These are phyloP conservation scores for Lupinus albus DNA, from an alignment of 306 rosid genomes.

Conservation along the genomic window DNA sequence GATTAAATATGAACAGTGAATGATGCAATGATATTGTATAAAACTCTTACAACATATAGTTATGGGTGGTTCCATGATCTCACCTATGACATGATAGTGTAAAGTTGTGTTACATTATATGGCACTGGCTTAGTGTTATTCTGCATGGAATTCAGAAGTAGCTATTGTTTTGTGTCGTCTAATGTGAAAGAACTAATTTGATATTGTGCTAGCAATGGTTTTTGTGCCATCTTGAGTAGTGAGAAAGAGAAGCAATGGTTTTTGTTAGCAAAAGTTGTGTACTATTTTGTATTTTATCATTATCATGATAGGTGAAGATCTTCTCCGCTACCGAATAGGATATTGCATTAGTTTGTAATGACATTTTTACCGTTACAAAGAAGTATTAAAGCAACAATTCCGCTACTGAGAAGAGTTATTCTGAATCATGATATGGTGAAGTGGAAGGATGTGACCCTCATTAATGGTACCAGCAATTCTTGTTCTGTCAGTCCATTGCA, in stretches of 20 bases:
- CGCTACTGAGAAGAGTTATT: no score
- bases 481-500: not conserved
- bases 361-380: no score
- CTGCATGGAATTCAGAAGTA: constrained; percentile 14
- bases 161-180: not conserved
- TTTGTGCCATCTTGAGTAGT: not conserved
- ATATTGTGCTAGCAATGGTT: not conserved
- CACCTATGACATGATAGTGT: not conserved
- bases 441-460: not conserved
- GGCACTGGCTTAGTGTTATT: not conserved
- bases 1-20: no score
- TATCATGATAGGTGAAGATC: no score
- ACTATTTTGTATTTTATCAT: not conserved
- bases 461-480: not conserved
- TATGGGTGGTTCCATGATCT: constrained; percentile 26
- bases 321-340: no score
- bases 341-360: no score
- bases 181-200: not conserved
- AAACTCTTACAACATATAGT: not conserved
- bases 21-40: no score
- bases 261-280: not conserved
- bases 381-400: no score
- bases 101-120: not conserved
- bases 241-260: no score
- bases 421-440: not conserved